Percentiles rank a stretch among this genome's conserved stretches.
phyloP scores from a whole-genome alignment of 768 basidiomycete species.

The Termitomyces sp. region DNA sequence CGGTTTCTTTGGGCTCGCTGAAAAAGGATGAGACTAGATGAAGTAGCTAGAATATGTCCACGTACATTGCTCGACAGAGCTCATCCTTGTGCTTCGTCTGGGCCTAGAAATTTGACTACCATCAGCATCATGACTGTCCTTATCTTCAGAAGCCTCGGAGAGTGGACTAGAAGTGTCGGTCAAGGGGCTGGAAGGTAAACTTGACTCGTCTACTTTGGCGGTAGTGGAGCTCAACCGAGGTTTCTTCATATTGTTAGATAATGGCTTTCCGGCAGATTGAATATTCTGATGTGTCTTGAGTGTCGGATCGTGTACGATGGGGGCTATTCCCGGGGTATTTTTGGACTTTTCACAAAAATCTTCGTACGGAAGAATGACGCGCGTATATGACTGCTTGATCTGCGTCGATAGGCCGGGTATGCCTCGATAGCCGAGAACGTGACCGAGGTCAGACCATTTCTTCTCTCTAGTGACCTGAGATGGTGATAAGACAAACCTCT shows the following conservation, averaged over 20 bases:
- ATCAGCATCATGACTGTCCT: conserved; percentile 52
- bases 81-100: conserved; percentile 47
- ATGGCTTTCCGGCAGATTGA: conserved; percentile 27
- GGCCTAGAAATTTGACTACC: conserved; percentile 34
- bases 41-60: conserved; percentile 11
- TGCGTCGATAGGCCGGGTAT: conserved; percentile 80
- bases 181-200: conserved; percentile 67
- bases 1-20: conserved; percentile 32
- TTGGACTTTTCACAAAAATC: conserved; percentile 76
- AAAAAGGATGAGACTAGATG: conserved; percentile 4
- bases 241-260: not conserved
- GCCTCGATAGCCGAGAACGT: conserved; percentile 75
- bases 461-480: conserved; percentile 73
- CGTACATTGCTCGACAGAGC: conserved; percentile 47
- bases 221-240: conserved; percentile 33
- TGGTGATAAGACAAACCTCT: conserved; percentile 8
- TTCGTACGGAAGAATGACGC: conserved; percentile 95
- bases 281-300: conserved; percentile 52
- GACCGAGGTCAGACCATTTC: conserved; percentile 86
- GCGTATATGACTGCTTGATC: conserved; percentile 84
- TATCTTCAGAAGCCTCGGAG: conserved; percentile 78
- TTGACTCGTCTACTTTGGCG: conserved; percentile 37
- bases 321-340: conserved; percentile 49
- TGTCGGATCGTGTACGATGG: conserved; percentile 38
- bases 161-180: conserved; percentile 74